Base-by-base conservation (phyloP, 768 basidiomycete genomes). In the Termitomyces sp. region DNA sequence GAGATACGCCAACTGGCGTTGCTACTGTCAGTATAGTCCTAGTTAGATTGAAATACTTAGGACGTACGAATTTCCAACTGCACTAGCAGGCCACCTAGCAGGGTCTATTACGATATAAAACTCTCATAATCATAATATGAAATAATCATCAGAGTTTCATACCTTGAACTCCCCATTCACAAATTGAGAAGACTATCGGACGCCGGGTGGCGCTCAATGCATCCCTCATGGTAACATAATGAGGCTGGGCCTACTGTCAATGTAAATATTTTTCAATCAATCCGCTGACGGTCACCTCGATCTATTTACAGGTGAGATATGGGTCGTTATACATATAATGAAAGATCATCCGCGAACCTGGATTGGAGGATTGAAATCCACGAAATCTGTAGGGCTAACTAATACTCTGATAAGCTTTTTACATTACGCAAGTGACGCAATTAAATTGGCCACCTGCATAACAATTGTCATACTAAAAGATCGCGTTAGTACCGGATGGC, bases 161-260 rank as follows among this genome's bases (percentile, higher is more conserved):
- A 74, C 74, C 73, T 71, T 81, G 81, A 32, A 81, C 76, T 36
- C 82, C 82, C 73, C 76, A 76, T 59, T 76, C 79, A 50, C 83
- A 83, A n/a, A 83, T 75, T 8, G 81, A 80, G 62, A 79, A 85
- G 2, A 82, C 73, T 46, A 84, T 77, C 15, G 79, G 80, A 15
- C 81, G 77, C 8, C 72, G 73, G 2, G 79, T 80, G 8, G 75
- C 75, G 49, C 69, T 70, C 36, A 84, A 67, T 1, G 81, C 82
- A 62, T 81, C 72, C 57, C 76, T 69, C 82, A 84, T 84, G 7
- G 79, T 70, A 12, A 63, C 67, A 62, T 76, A 82, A 65, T 80
- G 79, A 33, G 76, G 65, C 79, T 79, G 56, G 20, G 44, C 3
- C 20, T n/a, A 22, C 5, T n/a, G 46, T 56, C 44, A 61, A 32